Conservation (phyloP, 73 alveolate species). For the Diophrys sp. region DNA sequence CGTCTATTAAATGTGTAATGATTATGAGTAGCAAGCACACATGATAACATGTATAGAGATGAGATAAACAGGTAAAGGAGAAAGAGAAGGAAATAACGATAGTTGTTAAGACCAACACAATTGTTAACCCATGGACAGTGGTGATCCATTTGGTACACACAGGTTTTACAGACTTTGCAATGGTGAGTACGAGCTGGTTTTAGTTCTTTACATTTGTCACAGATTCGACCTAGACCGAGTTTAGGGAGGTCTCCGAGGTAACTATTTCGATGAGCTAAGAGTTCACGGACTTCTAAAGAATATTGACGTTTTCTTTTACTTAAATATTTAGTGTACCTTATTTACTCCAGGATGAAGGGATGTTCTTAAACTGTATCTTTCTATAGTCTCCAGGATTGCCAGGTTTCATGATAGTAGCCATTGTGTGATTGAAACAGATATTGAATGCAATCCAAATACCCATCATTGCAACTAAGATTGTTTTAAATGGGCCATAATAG, state of each 20-base stretch:
- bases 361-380: neutral
- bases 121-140: constrained; percentile 58
- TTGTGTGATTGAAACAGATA: constrained; percentile 9
- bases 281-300: neutral
- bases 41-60: neutral
- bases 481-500: neutral
- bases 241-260: neutral
- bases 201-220: constrained; percentile 30
- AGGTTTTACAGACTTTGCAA: constrained; percentile 33
- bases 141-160: constrained; percentile 49
- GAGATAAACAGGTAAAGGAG: constrained; percentile 3
- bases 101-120: constrained; percentile 46
- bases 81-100: constrained; percentile 31
- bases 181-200: constrained; percentile 44
- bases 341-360: neutral
- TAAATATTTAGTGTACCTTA: too few species aligned
- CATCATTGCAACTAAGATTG: constrained; percentile 1
- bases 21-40: neutral
- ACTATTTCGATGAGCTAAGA: neutral
- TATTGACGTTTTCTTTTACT: neutral
- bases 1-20: neutral
- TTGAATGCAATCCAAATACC: neutral
- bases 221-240: neutral
- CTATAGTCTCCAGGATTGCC: constrained; percentile 7
- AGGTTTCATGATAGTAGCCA: constrained; percentile 15